A percentile compares a stretch with the other conserved stretches of the same genome.
Conservation (phyloP, 1,284 basidiomycete genomes). For the Microbotryum saponariae region DNA sequence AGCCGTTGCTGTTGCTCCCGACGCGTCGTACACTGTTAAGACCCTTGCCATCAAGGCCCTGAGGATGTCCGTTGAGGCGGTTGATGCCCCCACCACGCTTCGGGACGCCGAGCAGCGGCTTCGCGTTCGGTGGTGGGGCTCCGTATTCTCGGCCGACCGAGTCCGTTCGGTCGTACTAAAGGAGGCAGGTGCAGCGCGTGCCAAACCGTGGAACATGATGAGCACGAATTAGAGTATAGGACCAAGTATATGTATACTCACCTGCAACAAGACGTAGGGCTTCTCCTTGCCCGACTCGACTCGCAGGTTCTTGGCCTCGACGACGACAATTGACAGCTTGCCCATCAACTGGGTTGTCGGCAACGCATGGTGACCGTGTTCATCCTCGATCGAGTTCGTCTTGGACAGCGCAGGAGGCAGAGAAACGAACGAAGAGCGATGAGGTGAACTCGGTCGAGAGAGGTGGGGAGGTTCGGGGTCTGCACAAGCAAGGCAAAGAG, state of each 20-base stretch:
- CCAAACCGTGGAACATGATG: neutral
- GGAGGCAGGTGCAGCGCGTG: neutral
- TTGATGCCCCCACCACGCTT: too few species aligned
- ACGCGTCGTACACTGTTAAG: too few species aligned
- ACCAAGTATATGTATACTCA: neutral
- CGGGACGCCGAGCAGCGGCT: too few species aligned
- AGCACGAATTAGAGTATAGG: neutral
- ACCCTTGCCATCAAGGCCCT: too few species aligned
- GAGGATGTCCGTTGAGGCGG: too few species aligned
- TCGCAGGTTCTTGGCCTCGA: slow-evolving; percentile 22
- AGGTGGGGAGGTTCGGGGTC: neutral
- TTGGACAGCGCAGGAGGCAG: neutral
- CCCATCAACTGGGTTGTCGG: slow-evolving; percentile 22
- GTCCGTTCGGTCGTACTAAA: slow-evolving; percentile 27
- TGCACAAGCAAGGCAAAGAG: neutral
- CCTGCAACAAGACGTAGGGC: slow-evolving; percentile 29
- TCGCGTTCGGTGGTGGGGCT: slow-evolving; percentile 11
- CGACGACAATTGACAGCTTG: slow-evolving; percentile 18
- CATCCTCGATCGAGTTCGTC: neutral
- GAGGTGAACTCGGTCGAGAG: neutral
- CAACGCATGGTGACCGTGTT: slow-evolving; percentile 6
- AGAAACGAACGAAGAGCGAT: neutral
- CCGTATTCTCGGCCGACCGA: slow-evolving; percentile 29
- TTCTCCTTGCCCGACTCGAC: slow-evolving; percentile 10
- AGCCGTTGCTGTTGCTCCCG: too few species aligned